Conservation (phyloP, 2,329 filamentous ascomycete species). For the Fusarium domesticum region DNA sequence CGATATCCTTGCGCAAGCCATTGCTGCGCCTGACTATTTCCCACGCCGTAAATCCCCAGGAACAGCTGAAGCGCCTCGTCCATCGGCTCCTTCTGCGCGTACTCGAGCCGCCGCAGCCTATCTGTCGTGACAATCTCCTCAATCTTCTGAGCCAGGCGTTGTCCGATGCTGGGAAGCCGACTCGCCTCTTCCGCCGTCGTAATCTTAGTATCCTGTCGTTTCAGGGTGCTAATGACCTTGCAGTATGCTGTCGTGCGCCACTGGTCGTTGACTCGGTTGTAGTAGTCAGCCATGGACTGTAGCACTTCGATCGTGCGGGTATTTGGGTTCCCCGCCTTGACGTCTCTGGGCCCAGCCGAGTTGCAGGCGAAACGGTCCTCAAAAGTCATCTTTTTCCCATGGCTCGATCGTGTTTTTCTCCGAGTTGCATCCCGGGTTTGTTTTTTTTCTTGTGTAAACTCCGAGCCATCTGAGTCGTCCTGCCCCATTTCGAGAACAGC, state of each 20-base stretch:
- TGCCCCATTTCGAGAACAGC: constrained; percentile 15
- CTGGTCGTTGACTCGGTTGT: constrained; percentile 68
- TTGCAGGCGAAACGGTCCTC: constrained; percentile 55
- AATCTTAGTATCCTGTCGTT: constrained; percentile 62
- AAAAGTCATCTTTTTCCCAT: constrained; percentile 33
- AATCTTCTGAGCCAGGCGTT: constrained; percentile 76
- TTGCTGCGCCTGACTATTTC: constrained; percentile 63
- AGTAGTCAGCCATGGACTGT: constrained; percentile 75
- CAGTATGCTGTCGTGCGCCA: constrained; percentile 77
- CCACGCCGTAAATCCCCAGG: constrained; percentile 75
- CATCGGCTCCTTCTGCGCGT: constrained; percentile 63
- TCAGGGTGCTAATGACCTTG: constrained; percentile 70
- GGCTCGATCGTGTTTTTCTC: constrained; percentile 19
- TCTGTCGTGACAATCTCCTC: constrained; percentile 82
- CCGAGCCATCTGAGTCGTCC: constrained; percentile 7
- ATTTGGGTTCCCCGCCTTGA: constrained; percentile 63
- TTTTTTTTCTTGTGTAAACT: constrained; percentile 24
- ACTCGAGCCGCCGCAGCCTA: constrained; percentile 67
- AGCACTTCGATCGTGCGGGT: constrained; percentile 70
- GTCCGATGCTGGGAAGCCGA: constrained; percentile 65
- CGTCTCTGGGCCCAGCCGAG: constrained; percentile 46
- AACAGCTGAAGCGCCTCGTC: constrained; percentile 67
- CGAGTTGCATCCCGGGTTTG: constrained; percentile 12
- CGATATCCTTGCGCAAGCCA: constrained; percentile 76
- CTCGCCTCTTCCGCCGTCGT: constrained; percentile 67